Percentiles rank a stretch among this genome's conserved stretches.
phyloP scores from a whole-genome alignment of 2,329 filamentous ascomycete species.

The Ceratocystis diversiconidia region DNA sequence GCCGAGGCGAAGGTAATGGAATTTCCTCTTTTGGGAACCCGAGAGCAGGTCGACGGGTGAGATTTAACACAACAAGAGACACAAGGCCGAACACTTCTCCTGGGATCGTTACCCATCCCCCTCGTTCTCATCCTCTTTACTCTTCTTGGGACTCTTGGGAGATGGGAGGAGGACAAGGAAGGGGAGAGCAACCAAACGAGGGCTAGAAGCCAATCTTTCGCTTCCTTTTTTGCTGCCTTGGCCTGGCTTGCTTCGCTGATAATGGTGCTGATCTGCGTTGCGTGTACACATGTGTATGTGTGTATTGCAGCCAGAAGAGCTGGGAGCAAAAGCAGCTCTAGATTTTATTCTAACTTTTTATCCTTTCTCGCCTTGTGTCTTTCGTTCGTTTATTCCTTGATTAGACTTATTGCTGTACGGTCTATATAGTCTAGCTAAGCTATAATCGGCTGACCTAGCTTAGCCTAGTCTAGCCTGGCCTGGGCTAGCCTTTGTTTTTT shows the following conservation, averaged over 20 bases:
- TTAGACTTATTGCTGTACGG: neutral
- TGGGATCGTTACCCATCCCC: neutral
- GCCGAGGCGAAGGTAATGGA: neutral
- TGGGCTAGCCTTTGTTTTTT: neutral
- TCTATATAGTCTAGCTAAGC: no score
- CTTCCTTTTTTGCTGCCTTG: neutral
- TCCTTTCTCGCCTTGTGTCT: neutral
- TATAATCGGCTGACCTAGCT: neutral
- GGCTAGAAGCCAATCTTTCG: constrained; percentile 2
- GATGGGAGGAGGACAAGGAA: neutral
- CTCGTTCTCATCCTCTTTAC: neutral
- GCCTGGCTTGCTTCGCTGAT: neutral
- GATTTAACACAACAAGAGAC: neutral
- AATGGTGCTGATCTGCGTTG: neutral
- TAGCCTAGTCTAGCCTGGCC: neutral
- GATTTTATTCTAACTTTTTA: neutral
- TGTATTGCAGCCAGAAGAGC: neutral
- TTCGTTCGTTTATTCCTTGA: neutral
- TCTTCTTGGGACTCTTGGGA: neutral
- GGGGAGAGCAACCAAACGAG: neutral
- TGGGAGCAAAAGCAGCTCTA: neutral
- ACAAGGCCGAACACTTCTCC: neutral
- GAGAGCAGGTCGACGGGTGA: neutral
- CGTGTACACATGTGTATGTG: neutral
- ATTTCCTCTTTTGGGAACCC: neutral